phyloP scores from a whole-genome alignment of 305 asterid genomes.

The Fraxinus velutina region DNA sequence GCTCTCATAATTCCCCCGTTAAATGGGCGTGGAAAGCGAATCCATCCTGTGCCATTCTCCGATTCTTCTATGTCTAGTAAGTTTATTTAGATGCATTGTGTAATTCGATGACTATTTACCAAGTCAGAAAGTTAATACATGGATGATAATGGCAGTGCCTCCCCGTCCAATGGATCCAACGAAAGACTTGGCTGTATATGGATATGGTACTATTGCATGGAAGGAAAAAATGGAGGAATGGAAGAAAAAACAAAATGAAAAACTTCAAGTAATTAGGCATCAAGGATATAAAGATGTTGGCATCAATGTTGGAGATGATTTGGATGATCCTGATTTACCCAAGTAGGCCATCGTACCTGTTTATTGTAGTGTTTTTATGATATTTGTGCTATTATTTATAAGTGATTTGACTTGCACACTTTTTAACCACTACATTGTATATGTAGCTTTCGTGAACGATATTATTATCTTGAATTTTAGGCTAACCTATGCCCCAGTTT shows the following conservation, averaged over 20 bases:
- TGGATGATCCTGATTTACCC: constrained; percentile 66
- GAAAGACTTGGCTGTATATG: constrained; percentile 72
- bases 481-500: neutral
- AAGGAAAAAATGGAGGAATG: constrained; percentile 82
- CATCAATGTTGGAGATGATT: constrained; percentile 39
- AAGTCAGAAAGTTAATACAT: constrained; percentile 8
- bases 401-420: neutral
- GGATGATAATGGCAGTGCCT: constrained; percentile 43
- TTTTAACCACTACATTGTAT: neutral
- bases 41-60: constrained; percentile 53
- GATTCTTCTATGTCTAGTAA: constrained; percentile 59
- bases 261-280: constrained; percentile 65
- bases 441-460: neutral
- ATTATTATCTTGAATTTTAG: neutral
- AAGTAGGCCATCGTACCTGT: constrained; percentile 40
- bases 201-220: constrained; percentile 79
- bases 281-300: constrained; percentile 50
- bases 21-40: constrained; percentile 54
- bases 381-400: neutral
- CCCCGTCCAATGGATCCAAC: constrained; percentile 79
- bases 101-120: constrained; percentile 5
- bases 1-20: constrained; percentile 67
- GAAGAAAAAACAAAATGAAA: constrained; percentile 66
- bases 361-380: constrained; percentile 8
- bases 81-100: constrained; percentile 15